A percentile compares a stretch with the other conserved stretches of the same genome.
Conservation (phyloP, 148 eudicot genomes). For the Chenopodium berlandieri region DNA sequence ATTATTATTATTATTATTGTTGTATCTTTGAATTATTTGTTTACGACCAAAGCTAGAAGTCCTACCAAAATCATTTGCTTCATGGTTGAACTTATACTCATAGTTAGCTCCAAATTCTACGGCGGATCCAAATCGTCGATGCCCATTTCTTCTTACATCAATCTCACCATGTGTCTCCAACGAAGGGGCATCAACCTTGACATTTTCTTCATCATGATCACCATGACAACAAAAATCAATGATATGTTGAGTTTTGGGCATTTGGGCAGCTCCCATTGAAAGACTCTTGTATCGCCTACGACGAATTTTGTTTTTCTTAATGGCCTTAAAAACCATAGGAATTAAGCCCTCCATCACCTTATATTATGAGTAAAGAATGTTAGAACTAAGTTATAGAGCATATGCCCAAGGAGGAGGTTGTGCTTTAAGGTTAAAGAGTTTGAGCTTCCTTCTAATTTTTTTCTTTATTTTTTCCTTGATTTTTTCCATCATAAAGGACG, state of each 20-base stretch:
- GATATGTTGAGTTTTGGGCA: conserved; percentile 24
- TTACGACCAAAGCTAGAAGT: conserved; percentile 1
- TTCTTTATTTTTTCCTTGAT: background rate
- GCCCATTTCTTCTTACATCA: conserved; percentile 3
- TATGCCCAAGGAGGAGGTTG: background rate
- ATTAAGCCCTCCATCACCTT: conserved; percentile 45
- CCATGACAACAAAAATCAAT: conserved; percentile 26
- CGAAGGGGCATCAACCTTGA: background rate
- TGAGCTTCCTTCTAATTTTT: conserved; percentile 15
- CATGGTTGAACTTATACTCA: background rate
- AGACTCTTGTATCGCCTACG: conserved; percentile 35
- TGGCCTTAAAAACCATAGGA: conserved; percentile 35
- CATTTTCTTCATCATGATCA: background rate
- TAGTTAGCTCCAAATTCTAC: background rate
- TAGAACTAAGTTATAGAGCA: too few species aligned
- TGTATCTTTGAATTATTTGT: conserved; percentile 23
- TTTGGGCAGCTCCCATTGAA: conserved; percentile 22
- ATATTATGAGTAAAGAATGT: too few species aligned
- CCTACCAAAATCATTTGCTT: background rate
- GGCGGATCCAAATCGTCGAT: conserved; percentile 28
- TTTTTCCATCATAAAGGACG: background rate
- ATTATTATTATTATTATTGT: background rate
- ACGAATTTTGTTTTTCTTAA: conserved; percentile 34
- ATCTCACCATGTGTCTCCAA: conserved; percentile 10
- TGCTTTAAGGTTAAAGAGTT: conserved; percentile 7